Evolutionary conservation across 202 grass and related monocot species (phyloP).

Genomic region (Panicum hallii): DNA sequence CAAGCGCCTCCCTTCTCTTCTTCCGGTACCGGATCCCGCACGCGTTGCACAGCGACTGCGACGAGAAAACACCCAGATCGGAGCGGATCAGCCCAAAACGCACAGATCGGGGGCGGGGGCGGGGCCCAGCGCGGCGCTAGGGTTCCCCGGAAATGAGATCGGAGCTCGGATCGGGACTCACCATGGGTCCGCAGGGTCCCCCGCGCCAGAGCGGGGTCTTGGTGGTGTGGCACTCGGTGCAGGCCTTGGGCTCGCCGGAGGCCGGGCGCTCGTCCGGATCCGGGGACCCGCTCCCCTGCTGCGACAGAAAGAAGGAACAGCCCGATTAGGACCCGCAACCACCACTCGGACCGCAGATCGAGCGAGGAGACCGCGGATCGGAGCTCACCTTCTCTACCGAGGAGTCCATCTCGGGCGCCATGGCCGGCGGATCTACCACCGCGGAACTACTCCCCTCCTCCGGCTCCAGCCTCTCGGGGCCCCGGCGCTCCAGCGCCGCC

Average conservation of each 20-base stretch:
- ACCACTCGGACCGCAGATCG: not conserved
- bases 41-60: slow-evolving; percentile 95
- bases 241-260: slow-evolving; percentile 67
- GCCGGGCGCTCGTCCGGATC: slow-evolving; percentile 56
- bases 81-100: slow-evolving; percentile 27
- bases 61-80: slow-evolving; percentile 39
- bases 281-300: slow-evolving; percentile 48
- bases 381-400: slow-evolving; percentile 57
- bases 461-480: not conserved
- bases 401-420: slow-evolving; percentile 51
- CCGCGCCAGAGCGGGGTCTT: slow-evolving; percentile 94
- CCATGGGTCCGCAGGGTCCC: slow-evolving; percentile 84
- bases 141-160: slow-evolving; percentile 19
- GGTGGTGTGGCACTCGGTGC: slow-evolving; percentile 83
- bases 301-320: not conserved
- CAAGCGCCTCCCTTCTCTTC: slow-evolving; percentile 74
- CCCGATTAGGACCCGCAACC: not conserved
- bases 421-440: slow-evolving; percentile 48
- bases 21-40: slow-evolving; percentile 96
- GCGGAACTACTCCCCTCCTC: slow-evolving; percentile 10
- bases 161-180: slow-evolving; percentile 39
- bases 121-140: not conserved
- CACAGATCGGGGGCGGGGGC: slow-evolving; percentile 29
- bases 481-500: not conserved
- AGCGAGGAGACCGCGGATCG: slow-evolving; percentile 4